phyloP scores from a whole-genome alignment of 176 grass and related monocot species.

The Thinopyrum elongatum region DNA sequence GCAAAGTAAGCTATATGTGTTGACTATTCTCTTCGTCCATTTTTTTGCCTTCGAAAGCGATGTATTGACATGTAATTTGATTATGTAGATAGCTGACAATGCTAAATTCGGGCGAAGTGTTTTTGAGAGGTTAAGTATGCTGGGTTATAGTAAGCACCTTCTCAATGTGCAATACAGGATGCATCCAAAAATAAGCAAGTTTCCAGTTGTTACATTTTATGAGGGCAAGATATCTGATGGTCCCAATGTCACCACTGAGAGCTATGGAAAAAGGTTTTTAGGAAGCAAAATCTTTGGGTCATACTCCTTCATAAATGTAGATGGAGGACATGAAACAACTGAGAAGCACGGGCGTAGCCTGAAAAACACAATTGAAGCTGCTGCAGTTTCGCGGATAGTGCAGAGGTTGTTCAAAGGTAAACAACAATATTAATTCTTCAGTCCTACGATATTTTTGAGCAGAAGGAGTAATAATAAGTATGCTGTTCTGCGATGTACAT shows the following conservation, averaged over 20 bases:
- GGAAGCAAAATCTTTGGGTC: constrained; percentile 36
- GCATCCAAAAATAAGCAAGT: constrained; percentile 63
- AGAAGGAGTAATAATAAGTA: neutral
- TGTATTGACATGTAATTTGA: neutral
- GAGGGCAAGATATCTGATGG: constrained; percentile 46
- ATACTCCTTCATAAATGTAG: constrained; percentile 65
- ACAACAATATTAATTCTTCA: neutral
- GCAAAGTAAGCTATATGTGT: constrained; percentile 36
- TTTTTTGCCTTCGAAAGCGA: neutral
- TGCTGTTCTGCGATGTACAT: neutral
- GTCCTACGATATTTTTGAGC: neutral
- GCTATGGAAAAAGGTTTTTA: constrained; percentile 28
- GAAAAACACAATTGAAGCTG: constrained; percentile 54
- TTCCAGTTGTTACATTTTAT: constrained; percentile 63
- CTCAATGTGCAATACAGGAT: constrained; percentile 68
- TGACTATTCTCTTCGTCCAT: neutral
- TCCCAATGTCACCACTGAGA: constrained; percentile 37
- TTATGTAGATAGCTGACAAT: constrained; percentile 48
- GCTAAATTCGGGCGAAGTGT: constrained; percentile 49
- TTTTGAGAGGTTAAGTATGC: constrained; percentile 53
- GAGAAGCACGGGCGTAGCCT: constrained; percentile 26
- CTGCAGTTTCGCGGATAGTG: constrained; percentile 33
- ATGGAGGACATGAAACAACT: constrained; percentile 38
- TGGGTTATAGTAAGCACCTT: constrained; percentile 52
- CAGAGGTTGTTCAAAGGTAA: constrained; percentile 34